Evolutionary conservation across 441 rosid genomes (phyloP).

Genomic region (Viola pubescens): DNA sequence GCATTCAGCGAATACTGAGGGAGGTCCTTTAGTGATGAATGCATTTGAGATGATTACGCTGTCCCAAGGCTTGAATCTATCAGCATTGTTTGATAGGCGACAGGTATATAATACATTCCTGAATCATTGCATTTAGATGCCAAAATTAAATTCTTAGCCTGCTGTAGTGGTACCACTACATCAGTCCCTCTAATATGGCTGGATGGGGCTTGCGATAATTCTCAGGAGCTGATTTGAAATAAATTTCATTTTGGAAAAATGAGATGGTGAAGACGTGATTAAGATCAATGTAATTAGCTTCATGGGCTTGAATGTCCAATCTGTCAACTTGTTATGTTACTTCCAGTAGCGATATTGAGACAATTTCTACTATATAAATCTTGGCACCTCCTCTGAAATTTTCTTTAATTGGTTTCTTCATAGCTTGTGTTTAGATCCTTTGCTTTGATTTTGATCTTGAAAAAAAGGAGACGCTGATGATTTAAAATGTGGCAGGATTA

Average conservation of each 20-base stretch:
- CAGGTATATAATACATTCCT: conserved; percentile 40
- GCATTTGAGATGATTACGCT: conserved; percentile 96
- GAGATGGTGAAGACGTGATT: conserved; percentile 1
- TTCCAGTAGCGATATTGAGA: not conserved
- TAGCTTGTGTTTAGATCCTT: conserved; percentile 4
- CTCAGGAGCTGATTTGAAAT: no score
- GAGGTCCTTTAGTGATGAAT: conserved; percentile 73
- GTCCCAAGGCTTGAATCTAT: conserved; percentile 88
- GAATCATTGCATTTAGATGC: conserved; percentile 9
- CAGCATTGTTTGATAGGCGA: conserved; percentile 77
- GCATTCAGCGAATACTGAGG: conserved; percentile 35
- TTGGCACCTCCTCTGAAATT: not conserved
- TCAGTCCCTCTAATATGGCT: no score
- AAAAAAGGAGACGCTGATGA: conserved; percentile 4
- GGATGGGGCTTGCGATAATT: no score
- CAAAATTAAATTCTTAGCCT: not conserved
- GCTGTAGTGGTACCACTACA: not conserved
- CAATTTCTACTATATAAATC: not conserved
- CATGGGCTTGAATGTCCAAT: conserved; percentile 2
- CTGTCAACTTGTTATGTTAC: not conserved
- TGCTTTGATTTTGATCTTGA: conserved; percentile 4
- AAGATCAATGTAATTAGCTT: not conserved
- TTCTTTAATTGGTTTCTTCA: not conserved
- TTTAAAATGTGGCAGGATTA: conserved; percentile 45
- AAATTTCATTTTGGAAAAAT: no score